Conservation (phyloP, 441 rosid species). For the Erodium trifolium region DNA sequence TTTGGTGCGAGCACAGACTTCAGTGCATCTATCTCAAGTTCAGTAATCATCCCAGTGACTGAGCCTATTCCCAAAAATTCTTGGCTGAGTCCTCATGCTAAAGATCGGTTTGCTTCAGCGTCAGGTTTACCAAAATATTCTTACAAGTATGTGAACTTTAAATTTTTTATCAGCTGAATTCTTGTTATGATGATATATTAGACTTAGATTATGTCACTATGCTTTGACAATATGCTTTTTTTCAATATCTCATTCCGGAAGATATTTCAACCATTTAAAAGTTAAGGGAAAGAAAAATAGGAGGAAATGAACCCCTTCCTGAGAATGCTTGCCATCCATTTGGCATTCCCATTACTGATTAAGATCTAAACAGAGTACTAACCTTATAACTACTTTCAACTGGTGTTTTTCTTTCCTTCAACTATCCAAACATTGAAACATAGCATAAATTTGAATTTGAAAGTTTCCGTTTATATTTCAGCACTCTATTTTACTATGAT, state of each 20-base stretch:
- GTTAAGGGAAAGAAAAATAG: too few species aligned
- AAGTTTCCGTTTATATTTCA: too few species aligned
- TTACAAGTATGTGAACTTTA: constrained; percentile 55
- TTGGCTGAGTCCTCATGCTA: constrained; percentile 55
- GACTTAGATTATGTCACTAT: constrained; percentile 5
- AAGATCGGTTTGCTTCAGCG: constrained; percentile 57
- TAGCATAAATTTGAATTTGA: too few species aligned
- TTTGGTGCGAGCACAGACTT: constrained; percentile 60
- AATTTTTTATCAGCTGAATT: neutral
- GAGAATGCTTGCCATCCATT: too few species aligned
- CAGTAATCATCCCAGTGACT: constrained; percentile 26
- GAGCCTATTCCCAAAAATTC: constrained; percentile 37
- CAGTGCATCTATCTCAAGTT: constrained; percentile 44
- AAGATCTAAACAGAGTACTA: too few species aligned
- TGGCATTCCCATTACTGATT: too few species aligned
- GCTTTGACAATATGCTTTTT: neutral
- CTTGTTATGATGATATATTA: neutral
- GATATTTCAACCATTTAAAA: too few species aligned
- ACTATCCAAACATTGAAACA: too few species aligned
- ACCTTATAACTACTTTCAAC: too few species aligned
- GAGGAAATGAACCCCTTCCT: too few species aligned
- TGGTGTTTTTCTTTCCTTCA: too few species aligned
- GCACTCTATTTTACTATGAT: too few species aligned
- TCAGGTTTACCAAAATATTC: constrained; percentile 69
- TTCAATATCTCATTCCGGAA: neutral